Percentiles rank a stretch among this genome's conserved stretches.
phyloP scores from a whole-genome alignment of 2,329 filamentous ascomycete genomes.

The Juglanconis sp. region DNA sequence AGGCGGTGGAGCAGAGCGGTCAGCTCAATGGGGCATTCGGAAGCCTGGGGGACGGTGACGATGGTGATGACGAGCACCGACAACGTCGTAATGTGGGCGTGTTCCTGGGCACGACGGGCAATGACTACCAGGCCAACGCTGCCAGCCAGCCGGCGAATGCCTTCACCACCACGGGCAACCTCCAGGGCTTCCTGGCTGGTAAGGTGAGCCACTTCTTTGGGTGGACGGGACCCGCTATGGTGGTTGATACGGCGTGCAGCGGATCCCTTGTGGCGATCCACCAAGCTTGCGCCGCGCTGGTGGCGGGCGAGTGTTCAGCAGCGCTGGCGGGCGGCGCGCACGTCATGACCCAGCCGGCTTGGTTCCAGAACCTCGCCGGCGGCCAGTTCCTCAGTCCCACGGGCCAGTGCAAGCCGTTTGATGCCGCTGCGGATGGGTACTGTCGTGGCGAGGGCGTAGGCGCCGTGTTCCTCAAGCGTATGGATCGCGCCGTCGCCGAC shows the following conservation, averaged over 20 bases:
- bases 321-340: slow-evolving; percentile 30
- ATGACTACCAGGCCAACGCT: slow-evolving; percentile 39
- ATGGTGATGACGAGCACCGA: not conserved
- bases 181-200: slow-evolving; percentile 26
- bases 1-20: slow-evolving; percentile 30
- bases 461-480: slow-evolving; percentile 43
- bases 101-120: slow-evolving; percentile 32
- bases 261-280: slow-evolving; percentile 36
- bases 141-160: slow-evolving; percentile 33
- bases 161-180: slow-evolving; percentile 29
- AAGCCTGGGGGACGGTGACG: not conserved
- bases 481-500: slow-evolving; percentile 43
- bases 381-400: slow-evolving; percentile 31
- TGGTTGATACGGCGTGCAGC: slow-evolving; percentile 35
- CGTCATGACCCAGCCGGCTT: slow-evolving; percentile 26
- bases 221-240: slow-evolving; percentile 30
- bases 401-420: slow-evolving; percentile 32
- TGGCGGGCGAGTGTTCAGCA: slow-evolving; percentile 25
- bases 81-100: slow-evolving; percentile 27
- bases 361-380: slow-evolving; percentile 19
- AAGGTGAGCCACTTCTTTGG: slow-evolving; percentile 32
- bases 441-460: slow-evolving; percentile 47
- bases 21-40: slow-evolving; percentile 12
- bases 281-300: slow-evolving; percentile 28
- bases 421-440: slow-evolving; percentile 41